Conservation (phyloP, 208 protist species). For the Leishmania tarentolae region DNA sequence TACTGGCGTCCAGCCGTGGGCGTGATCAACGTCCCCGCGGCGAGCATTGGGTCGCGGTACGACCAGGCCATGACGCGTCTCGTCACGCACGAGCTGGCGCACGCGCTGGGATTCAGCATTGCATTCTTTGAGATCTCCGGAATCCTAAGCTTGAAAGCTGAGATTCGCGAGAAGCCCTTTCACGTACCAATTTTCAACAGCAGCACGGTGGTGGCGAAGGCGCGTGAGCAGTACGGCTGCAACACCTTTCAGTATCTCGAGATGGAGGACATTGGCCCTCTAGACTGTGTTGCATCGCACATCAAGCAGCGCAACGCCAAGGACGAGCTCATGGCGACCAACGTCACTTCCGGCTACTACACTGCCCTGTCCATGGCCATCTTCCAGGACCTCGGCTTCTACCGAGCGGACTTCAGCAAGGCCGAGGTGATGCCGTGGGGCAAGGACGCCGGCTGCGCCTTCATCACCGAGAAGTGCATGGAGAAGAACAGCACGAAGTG, state of each 20-base stretch:
- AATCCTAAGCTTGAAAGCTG: constrained; percentile 13
- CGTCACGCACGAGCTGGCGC: constrained; percentile 80
- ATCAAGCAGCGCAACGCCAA: constrained; percentile 80
- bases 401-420: constrained; percentile 60
- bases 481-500: constrained; percentile 28
- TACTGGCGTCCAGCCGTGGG: too few relatives aligned
- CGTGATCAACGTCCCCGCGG: too few relatives aligned
- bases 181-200: not conserved
- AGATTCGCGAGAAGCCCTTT: not conserved
- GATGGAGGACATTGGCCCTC: constrained; percentile 57
- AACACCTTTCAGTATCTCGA: constrained; percentile 52
- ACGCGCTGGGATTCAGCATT: constrained; percentile 67
- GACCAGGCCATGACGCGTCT: constrained; percentile 29
- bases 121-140: not conserved
- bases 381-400: constrained; percentile 84
- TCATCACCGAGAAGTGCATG: constrained; percentile 56
- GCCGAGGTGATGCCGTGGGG: constrained; percentile 78
- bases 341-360: constrained; percentile 36
- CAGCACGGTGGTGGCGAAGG: not conserved
- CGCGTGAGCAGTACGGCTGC: constrained; percentile 61
- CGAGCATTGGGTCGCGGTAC: too few relatives aligned
- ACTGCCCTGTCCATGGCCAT: constrained; percentile 77
- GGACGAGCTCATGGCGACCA: constrained; percentile 85
- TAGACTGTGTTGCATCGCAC: constrained; percentile 48
- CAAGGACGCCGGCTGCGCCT: constrained; percentile 49